Conservation (phyloP, 768 basidiomycete genomes). For the Psilocybe tampanensis region DNA sequence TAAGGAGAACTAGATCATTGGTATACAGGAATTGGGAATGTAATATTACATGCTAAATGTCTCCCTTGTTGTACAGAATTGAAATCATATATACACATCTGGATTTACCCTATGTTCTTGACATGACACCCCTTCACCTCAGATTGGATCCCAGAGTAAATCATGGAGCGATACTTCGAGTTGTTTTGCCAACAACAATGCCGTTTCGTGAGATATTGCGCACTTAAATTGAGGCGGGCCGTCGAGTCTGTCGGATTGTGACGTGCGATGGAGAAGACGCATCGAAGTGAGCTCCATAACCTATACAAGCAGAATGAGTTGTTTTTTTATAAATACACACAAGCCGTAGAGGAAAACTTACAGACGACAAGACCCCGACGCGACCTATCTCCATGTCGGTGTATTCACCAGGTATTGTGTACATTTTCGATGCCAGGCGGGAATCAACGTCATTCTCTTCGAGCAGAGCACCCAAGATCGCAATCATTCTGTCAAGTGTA, state of each 20-base stretch:
- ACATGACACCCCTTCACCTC: no score
- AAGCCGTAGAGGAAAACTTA: conserved; percentile 35
- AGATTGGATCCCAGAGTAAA: conserved; percentile 66
- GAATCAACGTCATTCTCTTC: conserved; percentile 70
- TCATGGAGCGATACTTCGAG: conserved; percentile 64
- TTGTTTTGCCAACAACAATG: conserved; percentile 57
- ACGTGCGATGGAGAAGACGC: conserved; percentile 68
- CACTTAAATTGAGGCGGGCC: conserved; percentile 76
- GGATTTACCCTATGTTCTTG: background rate
- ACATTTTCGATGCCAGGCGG: conserved; percentile 46
- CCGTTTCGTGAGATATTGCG: conserved; percentile 63
- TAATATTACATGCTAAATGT: background rate
- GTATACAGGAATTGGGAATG: background rate
- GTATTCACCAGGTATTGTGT: conserved; percentile 64
- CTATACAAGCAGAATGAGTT: conserved; percentile 35
- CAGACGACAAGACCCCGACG: conserved; percentile 59
- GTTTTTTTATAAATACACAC: background rate
- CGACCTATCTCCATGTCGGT: conserved; percentile 75
- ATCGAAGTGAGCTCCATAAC: conserved; percentile 66
- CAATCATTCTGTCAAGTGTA: conserved; percentile 76
- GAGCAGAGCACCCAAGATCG: conserved; percentile 75
- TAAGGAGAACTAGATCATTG: background rate
- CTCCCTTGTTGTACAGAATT: background rate
- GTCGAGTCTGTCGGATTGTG: conserved; percentile 62
- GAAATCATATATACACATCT: background rate